phyloP scores from a whole-genome alignment of 345 rosid species.

The Clausena lansium region DNA sequence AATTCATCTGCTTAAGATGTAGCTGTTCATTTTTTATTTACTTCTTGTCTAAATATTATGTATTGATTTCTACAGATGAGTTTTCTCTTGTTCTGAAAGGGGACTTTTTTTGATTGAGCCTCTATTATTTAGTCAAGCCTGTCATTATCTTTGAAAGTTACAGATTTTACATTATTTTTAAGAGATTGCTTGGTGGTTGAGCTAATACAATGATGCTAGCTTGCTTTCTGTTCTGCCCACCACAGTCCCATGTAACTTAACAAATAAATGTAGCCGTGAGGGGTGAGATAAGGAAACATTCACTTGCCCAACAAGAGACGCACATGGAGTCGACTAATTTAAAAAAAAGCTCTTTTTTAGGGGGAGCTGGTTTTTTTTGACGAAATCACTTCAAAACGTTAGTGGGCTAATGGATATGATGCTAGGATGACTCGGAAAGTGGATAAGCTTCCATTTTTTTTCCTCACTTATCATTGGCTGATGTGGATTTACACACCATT shows the following conservation, averaged over 20 bases:
- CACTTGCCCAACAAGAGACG: too few species aligned
- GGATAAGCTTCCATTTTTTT: too few species aligned
- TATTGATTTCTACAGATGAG: not conserved
- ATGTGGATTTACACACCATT: too few species aligned
- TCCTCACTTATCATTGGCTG: too few species aligned
- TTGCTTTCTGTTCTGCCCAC: too few species aligned
- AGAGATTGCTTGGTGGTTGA: not conserved
- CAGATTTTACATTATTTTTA: not conserved
- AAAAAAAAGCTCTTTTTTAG: not conserved
- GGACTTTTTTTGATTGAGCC: too few species aligned
- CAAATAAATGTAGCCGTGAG: too few species aligned
- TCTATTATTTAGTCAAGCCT: not conserved
- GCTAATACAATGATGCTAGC: too few species aligned
- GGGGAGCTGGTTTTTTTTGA: not conserved
- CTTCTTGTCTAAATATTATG: not conserved
- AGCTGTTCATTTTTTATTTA: not conserved
- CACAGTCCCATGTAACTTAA: too few species aligned
- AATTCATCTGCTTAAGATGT: conserved; percentile 12
- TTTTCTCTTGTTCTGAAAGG: too few species aligned
- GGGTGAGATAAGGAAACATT: too few species aligned
- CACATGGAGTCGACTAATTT: too few species aligned
- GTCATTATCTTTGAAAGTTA: not conserved
- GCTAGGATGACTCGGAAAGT: not conserved
- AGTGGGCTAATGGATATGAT: not conserved
- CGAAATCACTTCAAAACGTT: not conserved